Percentiles rank a stretch among this genome's conserved stretches.
phyloP scores from a whole-genome alignment of 306 rosid genomes.

The Glycine latifolia region DNA sequence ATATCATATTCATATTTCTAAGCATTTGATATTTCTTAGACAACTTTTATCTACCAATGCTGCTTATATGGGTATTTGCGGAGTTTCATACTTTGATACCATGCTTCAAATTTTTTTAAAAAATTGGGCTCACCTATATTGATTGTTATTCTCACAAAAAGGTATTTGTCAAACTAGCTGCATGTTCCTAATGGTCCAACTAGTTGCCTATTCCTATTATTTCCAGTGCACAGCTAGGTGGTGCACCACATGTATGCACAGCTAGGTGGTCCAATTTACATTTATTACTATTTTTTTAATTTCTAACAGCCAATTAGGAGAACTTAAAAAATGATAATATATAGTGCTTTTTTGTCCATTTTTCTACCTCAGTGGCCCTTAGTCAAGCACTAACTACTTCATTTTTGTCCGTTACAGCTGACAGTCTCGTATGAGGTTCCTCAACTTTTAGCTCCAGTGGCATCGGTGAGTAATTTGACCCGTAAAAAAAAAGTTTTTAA shows the following conservation, averaged over 20 bases:
- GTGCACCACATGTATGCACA: conserved; percentile 40
- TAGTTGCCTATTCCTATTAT: conserved; percentile 30
- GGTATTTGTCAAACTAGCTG: conserved; percentile 33
- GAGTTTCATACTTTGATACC: conserved; percentile 39
- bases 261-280: conserved; percentile 28
- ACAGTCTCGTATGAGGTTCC: conserved; percentile 98
- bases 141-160: conserved; percentile 8
- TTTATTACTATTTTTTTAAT: no score
- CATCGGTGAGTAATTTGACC: conserved; percentile 71
- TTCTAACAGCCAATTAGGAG: conserved; percentile 30
- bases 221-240: conserved; percentile 37
- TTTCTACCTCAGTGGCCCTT: conserved; percentile 28
- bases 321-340: conserved; percentile 1
- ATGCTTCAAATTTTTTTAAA: not conserved
- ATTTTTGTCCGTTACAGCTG: conserved; percentile 64
- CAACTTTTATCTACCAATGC: conserved; percentile 13
- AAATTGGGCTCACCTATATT: not conserved
- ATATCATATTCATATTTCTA: not conserved
- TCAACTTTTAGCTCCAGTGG: conserved; percentile 83
- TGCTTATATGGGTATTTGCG: conserved; percentile 23
- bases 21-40: conserved; percentile 1
- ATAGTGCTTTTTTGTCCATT: conserved; percentile 30
- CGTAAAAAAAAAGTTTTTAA: not conserved
- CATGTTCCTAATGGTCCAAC: conserved; percentile 15
- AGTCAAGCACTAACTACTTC: conserved; percentile 45